Evolutionary conservation across 2,329 filamentous ascomycete species (phyloP), one percentile per base, ranked within the genome.

Genomic region (Calcarisporium arbuscula): DNA sequence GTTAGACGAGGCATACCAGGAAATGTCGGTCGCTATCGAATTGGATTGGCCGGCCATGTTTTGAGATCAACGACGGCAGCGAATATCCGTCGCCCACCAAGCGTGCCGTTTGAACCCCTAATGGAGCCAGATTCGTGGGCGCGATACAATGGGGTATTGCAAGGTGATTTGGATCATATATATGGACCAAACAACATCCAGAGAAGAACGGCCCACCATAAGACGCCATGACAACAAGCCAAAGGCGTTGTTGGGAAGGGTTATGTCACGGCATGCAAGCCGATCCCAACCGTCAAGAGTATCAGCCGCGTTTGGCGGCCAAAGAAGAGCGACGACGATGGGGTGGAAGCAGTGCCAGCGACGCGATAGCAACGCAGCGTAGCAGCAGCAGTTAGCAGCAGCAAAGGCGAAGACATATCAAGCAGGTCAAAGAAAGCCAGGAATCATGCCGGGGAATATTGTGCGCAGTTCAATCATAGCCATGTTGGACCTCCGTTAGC

Each of bases 101-200:
- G 7, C 8, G 14, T 23, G 25, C 36, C 21, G 21, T 44, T 44
- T 10, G 26, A 38, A 10, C 35, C 31, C 30, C 22, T 29, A 8
- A 28, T 44, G 11, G 34, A 44, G 19, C 36, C 39, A 12, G 26
- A 41, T 25, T 39, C 36, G 21, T 41, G 26, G 34, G 21, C 19
- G 26, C 20, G 32, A 19, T 44, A 44, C 19, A 41, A 39, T n/a
- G 30, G 21, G 2, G 34, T 36, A 5, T 18, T 8, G 28, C n/a
- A 25, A 23, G 19, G n/a, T 43, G 5, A 6, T 42, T 5, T 30
- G 26, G 8, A 28, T 42, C 14, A 33, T 28, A 20, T 23, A 19
- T 21, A 17, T 32, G 2, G 36, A 8, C 11, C 16, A n/a, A n/a
- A n/a, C n/a, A n/a, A n/a, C n/a, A n/a, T n/a, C n/a, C n/a, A n/a